Percentiles rank a stretch among this genome's conserved stretches.
These are phyloP conservation scores for Linderniella brevidens DNA, from an alignment of 257 asterid species.

Conservation along the genomic window DNA sequence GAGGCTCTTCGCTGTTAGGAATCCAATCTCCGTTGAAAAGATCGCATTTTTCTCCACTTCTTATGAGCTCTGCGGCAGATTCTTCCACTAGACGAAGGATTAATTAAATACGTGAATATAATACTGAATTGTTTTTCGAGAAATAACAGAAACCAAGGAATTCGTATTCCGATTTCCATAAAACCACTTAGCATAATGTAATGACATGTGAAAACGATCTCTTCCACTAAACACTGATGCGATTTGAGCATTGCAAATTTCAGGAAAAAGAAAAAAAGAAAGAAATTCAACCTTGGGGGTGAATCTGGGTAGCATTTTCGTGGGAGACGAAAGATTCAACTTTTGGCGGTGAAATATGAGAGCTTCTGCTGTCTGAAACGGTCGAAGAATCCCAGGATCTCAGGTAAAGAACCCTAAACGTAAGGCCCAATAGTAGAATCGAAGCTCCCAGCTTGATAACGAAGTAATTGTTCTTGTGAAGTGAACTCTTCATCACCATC, in stretches of 20 bases:
- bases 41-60: constrained; percentile 31
- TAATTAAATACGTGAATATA: no score
- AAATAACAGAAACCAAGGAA: not conserved
- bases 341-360: not conserved
- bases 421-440: constrained; percentile 36
- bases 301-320: constrained; percentile 13
- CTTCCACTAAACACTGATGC: not conserved
- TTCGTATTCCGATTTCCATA: not conserved
- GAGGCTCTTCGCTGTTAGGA: constrained; percentile 32
- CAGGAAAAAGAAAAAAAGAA: not conserved
- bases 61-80: constrained; percentile 9
- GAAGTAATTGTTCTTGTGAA: constrained; percentile 23
- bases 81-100: not conserved
- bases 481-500: constrained; percentile 18
- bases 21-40: constrained; percentile 68
- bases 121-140: not conserved
- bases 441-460: constrained; percentile 37
- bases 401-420: constrained; percentile 25
- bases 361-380: constrained; percentile 10
- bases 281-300: constrained; percentile 27
- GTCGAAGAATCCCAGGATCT: constrained; percentile 25
- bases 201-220: no score
- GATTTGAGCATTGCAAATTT: not conserved
- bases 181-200: no score
- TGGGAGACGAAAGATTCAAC: constrained; percentile 12